A percentile compares a stretch with the other conserved stretches of the same genome.
Conservation (phyloP, 1,284 basidiomycete species). For the Porodaedalea pini region DNA sequence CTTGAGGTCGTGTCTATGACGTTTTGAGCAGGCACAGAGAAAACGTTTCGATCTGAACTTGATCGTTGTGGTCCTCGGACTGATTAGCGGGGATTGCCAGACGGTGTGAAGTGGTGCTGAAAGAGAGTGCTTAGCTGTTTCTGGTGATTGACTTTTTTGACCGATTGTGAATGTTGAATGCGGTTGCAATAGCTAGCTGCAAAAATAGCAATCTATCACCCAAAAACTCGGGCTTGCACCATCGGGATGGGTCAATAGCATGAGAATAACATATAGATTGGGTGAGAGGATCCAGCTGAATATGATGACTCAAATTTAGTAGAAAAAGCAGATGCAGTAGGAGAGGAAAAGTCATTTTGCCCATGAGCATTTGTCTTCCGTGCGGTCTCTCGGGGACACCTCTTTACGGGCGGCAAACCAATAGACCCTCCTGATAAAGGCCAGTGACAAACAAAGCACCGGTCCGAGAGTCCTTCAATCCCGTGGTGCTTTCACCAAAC, state of each 20-base stretch:
- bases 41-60: not conserved
- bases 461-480: constrained; percentile 43
- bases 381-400: not conserved
- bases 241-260: too few species aligned
- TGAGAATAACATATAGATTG: too few species aligned
- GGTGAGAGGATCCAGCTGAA: too few species aligned
- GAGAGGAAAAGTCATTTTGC: too few species aligned
- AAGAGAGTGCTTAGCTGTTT: not conserved
- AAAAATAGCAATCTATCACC: too few species aligned
- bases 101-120: not conserved
- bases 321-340: too few species aligned
- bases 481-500: constrained; percentile 50
- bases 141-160: too few species aligned
- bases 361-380: not conserved
- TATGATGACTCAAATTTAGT: too few species aligned
- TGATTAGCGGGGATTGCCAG: not conserved
- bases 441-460: constrained; percentile 51
- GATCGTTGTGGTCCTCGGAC: not conserved
- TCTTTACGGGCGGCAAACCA: constrained; percentile 41
- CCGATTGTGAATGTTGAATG: too few species aligned
- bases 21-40: not conserved
- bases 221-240: too few species aligned
- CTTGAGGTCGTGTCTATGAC: not conserved
- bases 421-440: constrained; percentile 52
- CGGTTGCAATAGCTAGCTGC: too few species aligned